Evolutionary conservation across 805 yeast species (phyloP).

Genomic region (Wickerhamiella azymoides): DNA sequence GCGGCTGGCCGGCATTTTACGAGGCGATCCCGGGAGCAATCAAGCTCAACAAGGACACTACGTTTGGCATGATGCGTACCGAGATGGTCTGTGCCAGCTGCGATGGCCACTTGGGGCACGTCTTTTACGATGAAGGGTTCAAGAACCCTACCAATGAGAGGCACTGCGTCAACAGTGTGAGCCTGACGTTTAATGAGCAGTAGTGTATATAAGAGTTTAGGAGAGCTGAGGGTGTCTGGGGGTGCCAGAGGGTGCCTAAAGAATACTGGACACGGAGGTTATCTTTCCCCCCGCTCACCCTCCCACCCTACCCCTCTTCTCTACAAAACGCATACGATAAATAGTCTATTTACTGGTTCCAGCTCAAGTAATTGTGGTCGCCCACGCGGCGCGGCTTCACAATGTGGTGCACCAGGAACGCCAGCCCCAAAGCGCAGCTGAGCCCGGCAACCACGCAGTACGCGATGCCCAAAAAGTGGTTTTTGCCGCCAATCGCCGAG

Average conservation of each 20-base stretch:
- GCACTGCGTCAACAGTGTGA: constrained; percentile 85
- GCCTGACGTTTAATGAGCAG: constrained; percentile 43
- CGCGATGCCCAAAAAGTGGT: constrained; percentile 69
- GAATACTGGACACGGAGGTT: too few relatives aligned
- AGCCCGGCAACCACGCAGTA: constrained; percentile 75
- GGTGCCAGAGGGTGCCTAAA: too few relatives aligned
- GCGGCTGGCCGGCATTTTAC: constrained; percentile 98
- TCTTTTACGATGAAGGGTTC: constrained; percentile 88
- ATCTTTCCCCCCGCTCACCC: too few relatives aligned
- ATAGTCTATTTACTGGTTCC: constrained; percentile 25
- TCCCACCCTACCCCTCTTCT: too few relatives aligned
- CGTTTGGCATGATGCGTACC: constrained; percentile 67
- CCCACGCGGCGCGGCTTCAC: constrained; percentile 76
- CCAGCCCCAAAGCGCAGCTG: constrained; percentile 53
- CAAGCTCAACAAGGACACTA: constrained; percentile 41
- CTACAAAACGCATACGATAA: too few relatives aligned
- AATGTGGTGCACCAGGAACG: constrained; percentile 67
- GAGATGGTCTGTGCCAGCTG: constrained; percentile 84
- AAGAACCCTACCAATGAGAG: constrained; percentile 77
- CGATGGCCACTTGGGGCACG: constrained; percentile 93
- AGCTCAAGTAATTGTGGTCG: constrained; percentile 55
- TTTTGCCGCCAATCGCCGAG: constrained; percentile 76
- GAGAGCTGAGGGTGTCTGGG: too few relatives aligned
- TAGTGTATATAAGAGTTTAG: not conserved
- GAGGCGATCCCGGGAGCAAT: constrained; percentile 78